Evolutionary conservation across 2,329 filamentous ascomycete species (phyloP).

Genomic region (Rhexocercosporidium sp.): DNA sequence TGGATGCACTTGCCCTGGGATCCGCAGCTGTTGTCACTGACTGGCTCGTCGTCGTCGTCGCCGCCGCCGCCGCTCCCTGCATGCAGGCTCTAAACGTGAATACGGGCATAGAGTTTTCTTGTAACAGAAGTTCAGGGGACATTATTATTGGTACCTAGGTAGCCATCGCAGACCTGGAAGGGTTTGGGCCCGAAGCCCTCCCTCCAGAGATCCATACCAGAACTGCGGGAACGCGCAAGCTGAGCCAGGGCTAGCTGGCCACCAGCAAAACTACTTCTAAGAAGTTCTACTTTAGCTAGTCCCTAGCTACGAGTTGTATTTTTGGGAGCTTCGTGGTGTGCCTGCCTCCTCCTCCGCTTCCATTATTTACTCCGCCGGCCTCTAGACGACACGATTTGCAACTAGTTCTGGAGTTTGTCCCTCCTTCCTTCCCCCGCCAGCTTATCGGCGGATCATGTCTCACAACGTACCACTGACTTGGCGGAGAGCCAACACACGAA

Average conservation of each 20-base stretch:
- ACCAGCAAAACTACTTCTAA: conserved; percentile 9
- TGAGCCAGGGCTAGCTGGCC: neutral
- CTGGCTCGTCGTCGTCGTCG: neutral
- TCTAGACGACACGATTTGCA: neutral
- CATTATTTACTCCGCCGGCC: neutral
- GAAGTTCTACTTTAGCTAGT: neutral
- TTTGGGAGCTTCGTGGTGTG: neutral
- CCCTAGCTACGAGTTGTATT: conserved; percentile 3
- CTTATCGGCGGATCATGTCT: conserved; percentile 23
- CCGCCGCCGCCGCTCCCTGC: conserved; percentile 2
- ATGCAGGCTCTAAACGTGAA: conserved; percentile 1
- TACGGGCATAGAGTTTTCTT: conserved; percentile 15
- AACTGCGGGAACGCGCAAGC: conserved; percentile 8
- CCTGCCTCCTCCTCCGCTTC: neutral
- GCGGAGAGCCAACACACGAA: conserved; percentile 6
- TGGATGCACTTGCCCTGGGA: neutral
- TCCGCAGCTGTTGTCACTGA: neutral
- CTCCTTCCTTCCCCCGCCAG: neutral
- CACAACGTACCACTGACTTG: conserved; percentile 15
- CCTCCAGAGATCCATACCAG: neutral
- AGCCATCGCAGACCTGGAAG: too few species aligned
- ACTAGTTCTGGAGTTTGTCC: neutral
- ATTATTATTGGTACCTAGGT: neutral
- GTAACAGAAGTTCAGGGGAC: conserved; percentile 4
- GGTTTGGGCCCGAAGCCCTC: neutral